phyloP scores from a whole-genome alignment of 2,329 filamentous ascomycete species.

The Amylocarpus encephaloides region DNA sequence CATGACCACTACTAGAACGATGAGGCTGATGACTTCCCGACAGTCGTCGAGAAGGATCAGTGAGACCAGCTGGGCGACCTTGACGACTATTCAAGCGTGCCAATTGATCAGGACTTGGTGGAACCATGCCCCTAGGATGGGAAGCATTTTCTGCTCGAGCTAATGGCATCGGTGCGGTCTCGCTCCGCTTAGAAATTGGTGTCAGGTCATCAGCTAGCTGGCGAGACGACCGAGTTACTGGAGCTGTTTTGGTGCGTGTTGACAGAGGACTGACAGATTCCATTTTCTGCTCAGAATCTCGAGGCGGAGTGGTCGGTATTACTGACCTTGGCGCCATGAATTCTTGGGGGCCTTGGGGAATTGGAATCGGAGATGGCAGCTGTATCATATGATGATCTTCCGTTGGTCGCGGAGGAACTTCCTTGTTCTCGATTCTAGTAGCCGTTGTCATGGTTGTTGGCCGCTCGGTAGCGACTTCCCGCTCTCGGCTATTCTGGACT shows the following conservation, averaged over 20 bases:
- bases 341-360: constrained; percentile 10
- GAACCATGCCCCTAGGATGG: constrained; percentile 4
- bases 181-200: constrained; percentile 18
- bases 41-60: constrained; percentile 25
- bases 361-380: constrained; percentile 14
- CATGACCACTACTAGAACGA: constrained; percentile 8
- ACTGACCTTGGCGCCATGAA: constrained; percentile 13
- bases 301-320: neutral
- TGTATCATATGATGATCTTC: constrained; percentile 19
- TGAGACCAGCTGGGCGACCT: constrained; percentile 24
- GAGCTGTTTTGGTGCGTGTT: constrained; percentile 20
- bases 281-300: constrained; percentile 7
- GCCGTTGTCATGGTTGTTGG: neutral
- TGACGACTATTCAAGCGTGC: constrained; percentile 28
- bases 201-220: constrained; percentile 9
- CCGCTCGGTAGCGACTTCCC: constrained; percentile 10
- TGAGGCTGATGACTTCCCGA: constrained; percentile 14
- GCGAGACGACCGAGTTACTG: constrained; percentile 5
- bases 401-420: constrained; percentile 19
- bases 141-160: neutral
- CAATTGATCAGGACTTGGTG: constrained; percentile 28
- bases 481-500: constrained; percentile 11
- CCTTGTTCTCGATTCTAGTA: constrained; percentile 10
- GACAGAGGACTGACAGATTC: constrained; percentile 12
- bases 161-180: constrained; percentile 18